These are phyloP conservation scores for Achaetomiella virescens DNA, from an alignment of 495 filamentous ascomycete species.

Conservation along the genomic window DNA sequence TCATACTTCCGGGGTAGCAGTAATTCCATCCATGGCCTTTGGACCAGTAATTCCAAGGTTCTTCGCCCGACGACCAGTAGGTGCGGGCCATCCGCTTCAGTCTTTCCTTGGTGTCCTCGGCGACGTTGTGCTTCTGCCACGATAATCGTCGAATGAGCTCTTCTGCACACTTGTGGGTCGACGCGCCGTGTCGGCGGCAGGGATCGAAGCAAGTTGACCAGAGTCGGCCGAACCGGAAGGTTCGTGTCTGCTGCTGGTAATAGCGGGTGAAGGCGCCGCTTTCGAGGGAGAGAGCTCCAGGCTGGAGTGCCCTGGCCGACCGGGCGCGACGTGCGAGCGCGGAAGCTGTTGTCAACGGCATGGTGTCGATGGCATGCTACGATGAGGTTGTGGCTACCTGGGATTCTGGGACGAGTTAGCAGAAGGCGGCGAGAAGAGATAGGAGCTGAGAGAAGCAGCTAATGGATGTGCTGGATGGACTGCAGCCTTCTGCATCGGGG, in stretches of 20 bases:
- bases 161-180: conserved; percentile 39
- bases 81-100: conserved; percentile 32
- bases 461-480: no score
- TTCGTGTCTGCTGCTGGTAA: conserved; percentile 35
- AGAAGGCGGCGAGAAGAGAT: no score
- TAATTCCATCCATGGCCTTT: no score
- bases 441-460: no score
- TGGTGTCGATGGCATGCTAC: conserved; percentile 20
- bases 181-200: conserved; percentile 30
- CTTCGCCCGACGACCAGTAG: conserved; percentile 25
- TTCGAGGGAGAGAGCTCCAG: conserved; percentile 15
- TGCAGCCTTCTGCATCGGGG: no score
- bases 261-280: conserved; percentile 17
- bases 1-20: background rate
- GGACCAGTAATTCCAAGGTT: no score
- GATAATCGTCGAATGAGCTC: conserved; percentile 29
- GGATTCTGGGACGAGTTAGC: background rate
- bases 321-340: conserved; percentile 29
- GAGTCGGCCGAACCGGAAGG: conserved; percentile 38
- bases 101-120: conserved; percentile 23
- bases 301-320: conserved; percentile 8
- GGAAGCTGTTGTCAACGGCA: conserved; percentile 32
- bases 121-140: conserved; percentile 33
- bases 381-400: conserved; percentile 1
- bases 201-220: conserved; percentile 39